Evolutionary conservation across 257 asterid genomes (phyloP).

Genomic region (Solanum piurae): DNA sequence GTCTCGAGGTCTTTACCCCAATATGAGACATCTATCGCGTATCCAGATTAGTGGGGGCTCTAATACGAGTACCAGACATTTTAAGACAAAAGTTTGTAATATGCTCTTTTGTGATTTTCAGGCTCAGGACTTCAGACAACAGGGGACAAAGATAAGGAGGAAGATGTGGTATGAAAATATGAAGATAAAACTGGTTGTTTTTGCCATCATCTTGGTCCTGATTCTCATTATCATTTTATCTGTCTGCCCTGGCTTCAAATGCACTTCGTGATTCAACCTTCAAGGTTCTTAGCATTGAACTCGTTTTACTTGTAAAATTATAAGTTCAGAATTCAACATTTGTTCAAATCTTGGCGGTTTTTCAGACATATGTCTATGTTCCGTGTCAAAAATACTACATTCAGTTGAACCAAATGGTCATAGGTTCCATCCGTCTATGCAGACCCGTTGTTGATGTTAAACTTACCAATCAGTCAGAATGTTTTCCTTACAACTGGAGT

Average conservation of each 20-base stretch:
- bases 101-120: neutral
- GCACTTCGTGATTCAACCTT: slow-evolving; percentile 2
- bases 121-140: slow-evolving; percentile 47
- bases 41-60: neutral
- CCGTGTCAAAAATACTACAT: neutral
- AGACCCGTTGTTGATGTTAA: neutral
- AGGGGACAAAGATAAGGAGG: slow-evolving; percentile 31
- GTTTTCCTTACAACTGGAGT: neutral
- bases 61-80: neutral
- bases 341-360: neutral
- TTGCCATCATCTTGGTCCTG: slow-evolving; percentile 17
- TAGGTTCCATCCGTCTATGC: neutral
- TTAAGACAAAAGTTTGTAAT: neutral
- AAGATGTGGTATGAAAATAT: slow-evolving; percentile 46
- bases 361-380: neutral
- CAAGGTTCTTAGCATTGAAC: neutral
- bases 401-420: neutral
- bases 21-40: neutral
- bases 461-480: neutral
- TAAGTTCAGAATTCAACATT: neutral
- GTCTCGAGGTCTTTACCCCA: neutral
- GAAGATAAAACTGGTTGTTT: slow-evolving; percentile 37
- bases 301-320: neutral
- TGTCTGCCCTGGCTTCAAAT: slow-evolving; percentile 34
- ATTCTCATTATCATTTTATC: slow-evolving; percentile 25